Conservation (phyloP, 2,329 filamentous ascomycete genomes). For the Talaromyces rugulosus region DNA sequence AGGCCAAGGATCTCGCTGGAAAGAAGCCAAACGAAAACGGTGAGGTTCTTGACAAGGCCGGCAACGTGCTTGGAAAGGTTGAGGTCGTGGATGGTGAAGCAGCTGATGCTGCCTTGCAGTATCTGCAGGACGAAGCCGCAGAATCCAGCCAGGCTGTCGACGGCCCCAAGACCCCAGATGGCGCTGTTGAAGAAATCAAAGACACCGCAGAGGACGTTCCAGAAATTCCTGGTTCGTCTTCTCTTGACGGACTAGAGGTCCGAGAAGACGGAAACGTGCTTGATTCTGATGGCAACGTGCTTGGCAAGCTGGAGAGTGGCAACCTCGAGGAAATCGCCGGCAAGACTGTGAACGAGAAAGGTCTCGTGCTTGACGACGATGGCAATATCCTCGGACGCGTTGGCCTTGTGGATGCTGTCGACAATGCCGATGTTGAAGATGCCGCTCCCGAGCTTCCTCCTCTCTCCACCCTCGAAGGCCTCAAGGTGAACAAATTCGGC, state of each 20-base stretch:
- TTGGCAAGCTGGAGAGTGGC: slow-evolving; percentile 8
- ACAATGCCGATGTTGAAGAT: slow-evolving; percentile 21
- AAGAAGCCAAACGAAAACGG: slow-evolving; percentile 39
- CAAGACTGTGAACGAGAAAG: slow-evolving; percentile 10
- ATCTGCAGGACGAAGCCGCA: slow-evolving; percentile 32
- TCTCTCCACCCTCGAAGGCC: slow-evolving; percentile 34
- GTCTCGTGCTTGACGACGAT: slow-evolving; percentile 12
- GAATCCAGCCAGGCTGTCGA: slow-evolving; percentile 22
- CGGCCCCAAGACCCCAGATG: slow-evolving; percentile 1
- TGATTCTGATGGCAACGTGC: slow-evolving; percentile 15
- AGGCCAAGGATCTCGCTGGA: slow-evolving; percentile 37
- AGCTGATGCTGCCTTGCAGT: slow-evolving; percentile 10
- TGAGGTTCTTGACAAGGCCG: slow-evolving; percentile 40
- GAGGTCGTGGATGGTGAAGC: slow-evolving; percentile 12
- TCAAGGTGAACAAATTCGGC: slow-evolving; percentile 41
- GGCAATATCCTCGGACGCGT: slow-evolving; percentile 20
- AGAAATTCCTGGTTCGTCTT: background rate
- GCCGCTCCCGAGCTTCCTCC: slow-evolving; percentile 20
- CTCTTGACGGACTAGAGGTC: slow-evolving; percentile 23
- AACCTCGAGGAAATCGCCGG: slow-evolving; percentile 7
- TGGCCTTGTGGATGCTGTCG: slow-evolving; percentile 23
- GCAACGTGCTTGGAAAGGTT: slow-evolving; percentile 28
- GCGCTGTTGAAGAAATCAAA: background rate
- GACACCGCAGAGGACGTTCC: background rate
- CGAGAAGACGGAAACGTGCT: slow-evolving; percentile 25